phyloP scores from a whole-genome alignment of 2,329 filamentous ascomycete species.

The Fusarium sp. region DNA sequence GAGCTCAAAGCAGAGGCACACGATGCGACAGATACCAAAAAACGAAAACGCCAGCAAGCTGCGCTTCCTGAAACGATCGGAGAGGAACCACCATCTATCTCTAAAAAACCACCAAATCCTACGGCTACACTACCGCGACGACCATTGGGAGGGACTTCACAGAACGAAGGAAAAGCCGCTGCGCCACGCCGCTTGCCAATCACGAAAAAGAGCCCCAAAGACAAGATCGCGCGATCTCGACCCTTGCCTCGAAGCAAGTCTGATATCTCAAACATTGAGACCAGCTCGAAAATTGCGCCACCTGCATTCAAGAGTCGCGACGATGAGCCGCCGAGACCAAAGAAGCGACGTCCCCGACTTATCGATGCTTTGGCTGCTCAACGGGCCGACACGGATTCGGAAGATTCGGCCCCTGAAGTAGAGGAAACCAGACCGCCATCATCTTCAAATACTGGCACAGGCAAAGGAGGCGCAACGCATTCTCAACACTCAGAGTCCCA shows the following conservation, averaged over 20 bases:
- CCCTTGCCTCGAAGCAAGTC: constrained; percentile 19
- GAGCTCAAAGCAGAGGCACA: constrained; percentile 14
- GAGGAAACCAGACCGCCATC: constrained; percentile 14
- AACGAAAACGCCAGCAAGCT: constrained; percentile 40
- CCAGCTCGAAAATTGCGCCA: background rate
- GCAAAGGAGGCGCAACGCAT: constrained; percentile 32
- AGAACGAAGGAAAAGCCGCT: constrained; percentile 8
- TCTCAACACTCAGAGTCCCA: constrained; percentile 32
- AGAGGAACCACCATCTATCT: constrained; percentile 2
- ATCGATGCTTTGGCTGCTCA: constrained; percentile 59
- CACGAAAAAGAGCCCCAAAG: constrained; percentile 23
- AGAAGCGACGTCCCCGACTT: constrained; percentile 48
- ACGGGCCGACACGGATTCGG: constrained; percentile 50
- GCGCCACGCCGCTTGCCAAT: background rate
- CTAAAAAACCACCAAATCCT: constrained; percentile 24
- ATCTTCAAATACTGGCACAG: constrained; percentile 24
- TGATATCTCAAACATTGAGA: constrained; percentile 9
- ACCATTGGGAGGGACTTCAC: constrained; percentile 3
- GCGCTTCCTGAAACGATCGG: constrained; percentile 9
- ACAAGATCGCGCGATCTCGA: constrained; percentile 1
- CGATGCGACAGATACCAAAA: constrained; percentile 36
- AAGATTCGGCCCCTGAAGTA: constrained; percentile 35
- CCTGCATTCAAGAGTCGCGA: constrained; percentile 4
- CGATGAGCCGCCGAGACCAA: constrained; percentile 18
- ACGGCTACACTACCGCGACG: constrained; percentile 21